A percentile compares a stretch with the other conserved stretches of the same genome.
Evolutionary conservation across 345 rosid genomes (phyloP).

Genomic region (Erodium maritimum): DNA sequence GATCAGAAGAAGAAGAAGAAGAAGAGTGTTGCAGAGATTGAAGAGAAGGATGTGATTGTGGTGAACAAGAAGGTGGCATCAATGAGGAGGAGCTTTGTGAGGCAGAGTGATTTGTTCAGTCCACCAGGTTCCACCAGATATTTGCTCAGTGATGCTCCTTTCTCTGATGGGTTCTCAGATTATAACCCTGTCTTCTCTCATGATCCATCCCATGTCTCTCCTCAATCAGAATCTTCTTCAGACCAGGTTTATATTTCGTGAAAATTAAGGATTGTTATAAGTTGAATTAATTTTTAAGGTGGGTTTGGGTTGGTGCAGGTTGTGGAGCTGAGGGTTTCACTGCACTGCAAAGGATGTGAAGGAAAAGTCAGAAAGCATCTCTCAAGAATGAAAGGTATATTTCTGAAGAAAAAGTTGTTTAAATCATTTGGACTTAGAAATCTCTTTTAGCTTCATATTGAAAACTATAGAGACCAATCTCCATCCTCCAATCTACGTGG

Average conservation of each 20-base stretch:
- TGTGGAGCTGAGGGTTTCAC: slow-evolving; percentile 80
- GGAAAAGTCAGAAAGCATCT: slow-evolving; percentile 82
- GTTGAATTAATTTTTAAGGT: no score
- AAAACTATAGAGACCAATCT: no score
- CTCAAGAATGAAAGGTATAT: slow-evolving; percentile 75
- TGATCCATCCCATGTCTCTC: slow-evolving; percentile 19
- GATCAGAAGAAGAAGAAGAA: slow-evolving; percentile 15
- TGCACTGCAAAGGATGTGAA: slow-evolving; percentile 89
- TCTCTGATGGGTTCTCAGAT: slow-evolving; percentile 29
- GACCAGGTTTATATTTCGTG: slow-evolving; percentile 42
- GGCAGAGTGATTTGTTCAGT: slow-evolving; percentile 29
- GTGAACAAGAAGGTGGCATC: slow-evolving; percentile 3
- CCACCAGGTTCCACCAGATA: slow-evolving; percentile 72
- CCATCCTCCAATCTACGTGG: no score
- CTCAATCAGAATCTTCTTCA: slow-evolving; percentile 22
- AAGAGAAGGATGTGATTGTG: not conserved
- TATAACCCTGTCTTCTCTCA: slow-evolving; percentile 26
- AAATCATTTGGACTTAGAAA: no score
- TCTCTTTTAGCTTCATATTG: no score
- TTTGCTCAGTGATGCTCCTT: slow-evolving; percentile 39
- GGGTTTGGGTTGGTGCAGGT: slow-evolving; percentile 26
- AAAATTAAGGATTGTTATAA: no score
- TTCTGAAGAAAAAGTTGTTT: no score
- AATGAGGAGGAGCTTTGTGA: slow-evolving; percentile 30
- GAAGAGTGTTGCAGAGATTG: slow-evolving; percentile 18